phyloP scores from a whole-genome alignment of 2,329 filamentous ascomycete species.

The Sordariomycetes sp. region DNA sequence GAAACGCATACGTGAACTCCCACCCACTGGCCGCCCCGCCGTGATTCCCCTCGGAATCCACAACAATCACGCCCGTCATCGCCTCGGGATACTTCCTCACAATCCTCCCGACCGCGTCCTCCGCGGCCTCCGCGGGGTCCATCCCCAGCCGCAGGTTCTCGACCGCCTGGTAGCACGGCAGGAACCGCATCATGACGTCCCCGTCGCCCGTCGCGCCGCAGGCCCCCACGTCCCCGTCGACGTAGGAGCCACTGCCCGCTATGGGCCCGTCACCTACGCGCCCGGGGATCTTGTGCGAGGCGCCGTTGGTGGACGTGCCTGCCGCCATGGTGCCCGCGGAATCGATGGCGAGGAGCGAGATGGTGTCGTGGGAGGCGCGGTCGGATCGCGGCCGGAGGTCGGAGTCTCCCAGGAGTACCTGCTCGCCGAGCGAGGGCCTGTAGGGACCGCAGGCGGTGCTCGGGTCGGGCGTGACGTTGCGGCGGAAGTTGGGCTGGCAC shows the following conservation, averaged over 20 bases:
- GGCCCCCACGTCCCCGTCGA: constrained; percentile 39
- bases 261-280: constrained; percentile 46
- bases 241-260: constrained; percentile 42
- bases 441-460: constrained; percentile 35
- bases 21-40: constrained; percentile 41
- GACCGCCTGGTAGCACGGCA: constrained; percentile 47
- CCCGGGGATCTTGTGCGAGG: constrained; percentile 41
- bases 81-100: constrained; percentile 32
- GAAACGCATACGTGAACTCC: constrained; percentile 42
- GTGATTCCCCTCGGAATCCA: constrained; percentile 35
- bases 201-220: constrained; percentile 47
- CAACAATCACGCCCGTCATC: constrained; percentile 38
- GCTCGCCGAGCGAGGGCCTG: constrained; percentile 14
- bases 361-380: constrained; percentile 35
- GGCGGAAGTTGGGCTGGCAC: constrained; percentile 41
- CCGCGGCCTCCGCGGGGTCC: constrained; percentile 33
- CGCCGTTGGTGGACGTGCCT: constrained; percentile 45
- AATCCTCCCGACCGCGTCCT: constrained; percentile 40
- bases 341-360: constrained; percentile 39
- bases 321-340: constrained; percentile 35
- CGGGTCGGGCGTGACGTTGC: constrained; percentile 33
- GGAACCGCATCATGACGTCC: constrained; percentile 45
- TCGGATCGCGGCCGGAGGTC: neutral
- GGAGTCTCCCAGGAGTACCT: neutral
- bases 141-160: constrained; percentile 40